A percentile compares a stretch with the other conserved stretches of the same genome.
Conservation (phyloP, 2,329 filamentous ascomycete genomes). For the Penicillium sp. region DNA sequence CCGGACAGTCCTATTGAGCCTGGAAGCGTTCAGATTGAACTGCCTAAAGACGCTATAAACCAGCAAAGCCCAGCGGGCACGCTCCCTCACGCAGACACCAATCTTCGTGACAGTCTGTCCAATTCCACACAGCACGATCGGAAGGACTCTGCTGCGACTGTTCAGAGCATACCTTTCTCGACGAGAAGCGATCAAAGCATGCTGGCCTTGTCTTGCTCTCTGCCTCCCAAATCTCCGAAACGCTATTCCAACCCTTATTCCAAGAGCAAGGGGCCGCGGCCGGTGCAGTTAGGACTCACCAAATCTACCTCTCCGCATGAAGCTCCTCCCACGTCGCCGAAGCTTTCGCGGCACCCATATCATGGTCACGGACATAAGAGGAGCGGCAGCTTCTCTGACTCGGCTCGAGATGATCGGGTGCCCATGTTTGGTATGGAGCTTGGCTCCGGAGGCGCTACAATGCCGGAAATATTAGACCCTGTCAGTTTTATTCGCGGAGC, state of each 20-base stretch:
- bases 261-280: constrained; percentile 40
- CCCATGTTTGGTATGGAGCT: constrained; percentile 51
- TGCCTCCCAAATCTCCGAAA: constrained; percentile 51
- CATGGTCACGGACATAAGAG: constrained; percentile 67
- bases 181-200: constrained; percentile 52
- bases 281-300: constrained; percentile 38
- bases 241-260: constrained; percentile 33
- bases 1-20: constrained; percentile 69
- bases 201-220: constrained; percentile 59
- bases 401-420: constrained; percentile 66
- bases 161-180: constrained; percentile 37
- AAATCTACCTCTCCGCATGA: constrained; percentile 32
- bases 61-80: constrained; percentile 2
- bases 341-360: constrained; percentile 47
- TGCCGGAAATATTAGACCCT: constrained; percentile 66
- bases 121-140: constrained; percentile 30
- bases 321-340: constrained; percentile 30
- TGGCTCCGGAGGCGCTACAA: constrained; percentile 44
- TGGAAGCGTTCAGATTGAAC: constrained; percentile 67
- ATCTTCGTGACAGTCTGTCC: constrained; percentile 18
- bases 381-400: constrained; percentile 84
- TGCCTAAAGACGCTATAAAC: constrained; percentile 32
- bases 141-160: constrained; percentile 37
- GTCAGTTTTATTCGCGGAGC: constrained; percentile 87
- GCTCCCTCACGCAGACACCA: constrained; percentile 7